Conservation (phyloP, 2,329 filamentous ascomycete species). For the Colletotrichum orchidophilum region DNA sequence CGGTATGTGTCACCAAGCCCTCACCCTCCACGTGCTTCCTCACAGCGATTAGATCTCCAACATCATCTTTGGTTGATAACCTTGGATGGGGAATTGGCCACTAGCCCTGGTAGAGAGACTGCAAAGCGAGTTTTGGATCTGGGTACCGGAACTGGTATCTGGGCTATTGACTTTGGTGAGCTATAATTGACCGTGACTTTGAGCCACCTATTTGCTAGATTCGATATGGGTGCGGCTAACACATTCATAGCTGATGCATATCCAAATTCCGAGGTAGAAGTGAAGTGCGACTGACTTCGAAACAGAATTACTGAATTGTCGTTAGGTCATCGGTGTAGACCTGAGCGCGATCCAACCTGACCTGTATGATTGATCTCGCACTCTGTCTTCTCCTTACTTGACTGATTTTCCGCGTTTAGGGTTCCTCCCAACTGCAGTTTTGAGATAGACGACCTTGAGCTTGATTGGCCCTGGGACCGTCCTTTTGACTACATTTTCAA, state of each 20-base stretch:
- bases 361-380: constrained; percentile 38
- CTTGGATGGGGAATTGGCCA: constrained; percentile 41
- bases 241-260: constrained; percentile 39
- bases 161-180: constrained; percentile 54
- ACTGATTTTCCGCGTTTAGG: constrained; percentile 33
- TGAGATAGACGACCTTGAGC: constrained; percentile 53
- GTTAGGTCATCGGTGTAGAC: constrained; percentile 49
- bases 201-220: too few relatives aligned
- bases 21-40: background rate
- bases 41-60: constrained; percentile 42
- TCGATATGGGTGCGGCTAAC: constrained; percentile 28
- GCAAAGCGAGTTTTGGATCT: constrained; percentile 51
- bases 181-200: too few relatives aligned
- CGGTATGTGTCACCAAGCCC: background rate
- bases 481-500: constrained; percentile 53
- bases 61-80: constrained; percentile 47
- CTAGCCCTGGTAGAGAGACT: constrained; percentile 38
- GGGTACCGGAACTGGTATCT: constrained; percentile 58
- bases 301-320: background rate
- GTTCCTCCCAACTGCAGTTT: constrained; percentile 60
- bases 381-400: background rate
- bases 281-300: fast-evolving
- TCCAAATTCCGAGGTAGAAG: constrained; percentile 40
- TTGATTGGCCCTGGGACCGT: constrained; percentile 48
- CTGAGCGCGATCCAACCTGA: constrained; percentile 52